Base-by-base conservation (phyloP, 495 filamentous ascomycete species). In the Pseudevernia furfuracea region DNA sequence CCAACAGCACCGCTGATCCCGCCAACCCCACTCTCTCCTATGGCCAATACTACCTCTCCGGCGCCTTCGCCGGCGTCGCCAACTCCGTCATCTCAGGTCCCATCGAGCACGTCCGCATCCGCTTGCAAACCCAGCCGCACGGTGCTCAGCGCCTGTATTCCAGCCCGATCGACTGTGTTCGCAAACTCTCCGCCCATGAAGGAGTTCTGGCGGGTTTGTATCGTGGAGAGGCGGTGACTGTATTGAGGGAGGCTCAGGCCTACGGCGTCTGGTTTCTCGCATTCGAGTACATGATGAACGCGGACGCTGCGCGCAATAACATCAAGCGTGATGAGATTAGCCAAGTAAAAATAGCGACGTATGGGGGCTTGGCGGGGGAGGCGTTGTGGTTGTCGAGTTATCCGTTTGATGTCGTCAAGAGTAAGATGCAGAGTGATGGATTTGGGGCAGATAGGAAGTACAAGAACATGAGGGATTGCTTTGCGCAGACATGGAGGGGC, bases 361-460 rank as follows among this genome's bases (percentile, higher is more conserved):
- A 97, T 72, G 94, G 94, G 68, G 94, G 94, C 49, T 73, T 97
- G 61, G 94, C 94, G 1, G 94, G 94, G 66, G 94, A 98, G 81
- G 89, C 85, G 30, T 80, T 98, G 49, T 98, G 94, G 94, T 73
- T 98, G 67, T 81, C 81, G 46, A 94, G 89, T 71, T 98, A 98
- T 74, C 94, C 94, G 30, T 87, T 98, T 63, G 94, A 98, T 76
- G 94, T 97, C 36, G 78, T 98, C 73, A 98, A 98, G 89, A 96
- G 90, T 76, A 97, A 96, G 85, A 96, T 97, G 93, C 94, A 98
- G 83, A 95, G 85, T 66, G 94, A 98, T 79, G 92, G 90, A 28
- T 91, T 97, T 71, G 84, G 85, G 30, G 81, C 81, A 1, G 74
- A 82, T 62, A 84, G 82, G 82, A 78, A 80, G 71, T 97, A 88